Evolutionary conservation across 352 stramenopile species (phyloP), one percentile per base, ranked within the genome.

Genomic region (Thalassiosira mediterranea): DNA sequence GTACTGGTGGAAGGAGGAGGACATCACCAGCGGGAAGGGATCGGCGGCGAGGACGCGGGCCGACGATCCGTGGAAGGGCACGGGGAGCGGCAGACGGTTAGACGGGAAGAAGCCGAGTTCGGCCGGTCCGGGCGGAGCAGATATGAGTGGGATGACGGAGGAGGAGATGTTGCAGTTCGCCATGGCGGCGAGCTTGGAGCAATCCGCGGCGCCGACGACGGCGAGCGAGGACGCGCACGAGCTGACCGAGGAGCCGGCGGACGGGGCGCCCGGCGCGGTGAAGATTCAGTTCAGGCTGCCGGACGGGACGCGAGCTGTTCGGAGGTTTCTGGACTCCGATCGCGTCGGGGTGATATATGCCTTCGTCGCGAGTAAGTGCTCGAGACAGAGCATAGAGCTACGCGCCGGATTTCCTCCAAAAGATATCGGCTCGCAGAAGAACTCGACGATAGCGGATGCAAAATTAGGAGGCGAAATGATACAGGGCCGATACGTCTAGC

Each of bases 131-230:
- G 29, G 26, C 34, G 47, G 23, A 37, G n/a, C 25, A 51, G 40
- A 57, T 46, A 52, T 86, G 2, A 63, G 73, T 28, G 49, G 65
- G 46, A 79, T 93, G 69, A 84, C 75, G 4, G 87, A 93, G 63
- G 85, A 93, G 17, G 83, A 93, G 83, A 77, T 87, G 72, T 17
- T 93, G n/a, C 70, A 91, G 79, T 77, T 89, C 48, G 87, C 87
- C 3, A 77, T 91, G 61, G 40, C 66, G 15, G 74, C 69, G 0
- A 90, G 82, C 72, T 69, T 91, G 51, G 62, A 84, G 60, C 62
- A 71, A 68, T 48, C 64, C 29, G n/a, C 2, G 15, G n/a, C 17
- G 32, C 21, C 58, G 66, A 53, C 37, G 8, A 11, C 58, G 66
- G 49, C 37, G 8, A 11, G 40, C 23, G 42, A 53, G 46, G 21